Evolutionary conservation across 768 basidiomycete genomes (phyloP).

Genomic region (Cystobasidium onofrii): DNA sequence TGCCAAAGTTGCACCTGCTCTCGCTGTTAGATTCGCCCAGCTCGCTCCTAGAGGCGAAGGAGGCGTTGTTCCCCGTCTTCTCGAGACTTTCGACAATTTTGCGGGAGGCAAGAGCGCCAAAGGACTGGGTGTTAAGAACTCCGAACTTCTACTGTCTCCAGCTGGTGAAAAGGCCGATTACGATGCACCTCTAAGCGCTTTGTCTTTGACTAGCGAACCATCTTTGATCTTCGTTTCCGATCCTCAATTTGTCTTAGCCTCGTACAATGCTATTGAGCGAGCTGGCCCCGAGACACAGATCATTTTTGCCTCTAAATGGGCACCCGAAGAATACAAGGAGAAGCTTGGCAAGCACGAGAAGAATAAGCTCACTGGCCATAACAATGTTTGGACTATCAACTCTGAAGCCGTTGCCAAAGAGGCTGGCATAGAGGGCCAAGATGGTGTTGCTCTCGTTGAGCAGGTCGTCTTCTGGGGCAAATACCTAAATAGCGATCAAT

Average conservation of each 20-base stretch:
- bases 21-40: constrained; percentile 46
- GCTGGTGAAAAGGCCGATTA: constrained; percentile 49
- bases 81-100: constrained; percentile 66
- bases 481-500: constrained; percentile 47
- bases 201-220: constrained; percentile 50
- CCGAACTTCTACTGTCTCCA: constrained; percentile 56
- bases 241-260: constrained; percentile 60
- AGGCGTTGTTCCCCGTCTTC: constrained; percentile 55
- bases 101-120: constrained; percentile 57
- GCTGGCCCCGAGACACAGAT: constrained; percentile 63
- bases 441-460: constrained; percentile 50
- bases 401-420: constrained; percentile 42
- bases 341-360: constrained; percentile 57
- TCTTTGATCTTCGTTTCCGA: constrained; percentile 67
- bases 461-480: constrained; percentile 76
- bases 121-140: constrained; percentile 50
- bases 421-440: constrained; percentile 47
- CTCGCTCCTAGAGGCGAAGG: constrained; percentile 52
- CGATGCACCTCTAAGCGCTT: constrained; percentile 38
- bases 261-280: constrained; percentile 62
- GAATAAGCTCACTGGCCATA: constrained; percentile 46
- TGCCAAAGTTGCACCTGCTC: constrained; percentile 34
- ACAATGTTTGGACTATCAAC: constrained; percentile 57
- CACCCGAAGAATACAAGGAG: constrained; percentile 60
- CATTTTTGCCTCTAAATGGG: constrained; percentile 66